These are phyloP conservation scores for Physcia stellaris DNA, from an alignment of 495 filamentous ascomycete species.

Conservation along the genomic window DNA sequence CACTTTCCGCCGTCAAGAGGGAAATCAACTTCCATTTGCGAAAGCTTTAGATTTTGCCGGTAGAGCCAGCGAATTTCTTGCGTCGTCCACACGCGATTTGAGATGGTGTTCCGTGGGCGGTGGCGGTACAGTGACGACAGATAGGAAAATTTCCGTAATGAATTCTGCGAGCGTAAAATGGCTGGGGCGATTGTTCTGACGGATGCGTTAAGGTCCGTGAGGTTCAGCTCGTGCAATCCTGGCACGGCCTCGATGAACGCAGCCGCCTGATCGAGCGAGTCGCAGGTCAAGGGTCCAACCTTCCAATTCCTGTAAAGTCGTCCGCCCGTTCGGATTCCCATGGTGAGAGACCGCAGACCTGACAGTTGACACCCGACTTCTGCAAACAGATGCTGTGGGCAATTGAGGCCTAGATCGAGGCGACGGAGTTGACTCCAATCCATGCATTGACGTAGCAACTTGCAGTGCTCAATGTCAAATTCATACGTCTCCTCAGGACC, in stretches of 20 bases:
- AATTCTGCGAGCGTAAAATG: neutral
- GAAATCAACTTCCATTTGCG: neutral
- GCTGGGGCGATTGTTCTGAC: neutral
- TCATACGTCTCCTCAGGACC: slow-evolving; percentile 1
- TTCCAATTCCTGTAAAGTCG: neutral
- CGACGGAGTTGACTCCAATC: slow-evolving; percentile 1
- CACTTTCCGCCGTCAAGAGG: neutral
- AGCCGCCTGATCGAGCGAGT: neutral
- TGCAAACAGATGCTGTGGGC: slow-evolving; percentile 1
- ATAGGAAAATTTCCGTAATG: neutral
- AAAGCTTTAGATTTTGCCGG: no score
- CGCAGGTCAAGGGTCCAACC: neutral
- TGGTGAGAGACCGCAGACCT: neutral
- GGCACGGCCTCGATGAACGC: neutral
- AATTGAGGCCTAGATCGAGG: slow-evolving; percentile 2
- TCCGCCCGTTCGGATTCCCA: neutral
- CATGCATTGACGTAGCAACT: neutral
- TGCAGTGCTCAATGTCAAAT: neutral
- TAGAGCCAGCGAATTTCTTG: no score
- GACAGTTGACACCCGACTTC: neutral
- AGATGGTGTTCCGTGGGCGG: neutral
- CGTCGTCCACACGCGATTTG: no score
- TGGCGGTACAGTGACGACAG: neutral
- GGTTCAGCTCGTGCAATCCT: neutral
- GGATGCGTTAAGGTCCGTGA: neutral